phyloP scores from a whole-genome alignment of 345 rosid genomes.

The Eucalyptus coolabah region DNA sequence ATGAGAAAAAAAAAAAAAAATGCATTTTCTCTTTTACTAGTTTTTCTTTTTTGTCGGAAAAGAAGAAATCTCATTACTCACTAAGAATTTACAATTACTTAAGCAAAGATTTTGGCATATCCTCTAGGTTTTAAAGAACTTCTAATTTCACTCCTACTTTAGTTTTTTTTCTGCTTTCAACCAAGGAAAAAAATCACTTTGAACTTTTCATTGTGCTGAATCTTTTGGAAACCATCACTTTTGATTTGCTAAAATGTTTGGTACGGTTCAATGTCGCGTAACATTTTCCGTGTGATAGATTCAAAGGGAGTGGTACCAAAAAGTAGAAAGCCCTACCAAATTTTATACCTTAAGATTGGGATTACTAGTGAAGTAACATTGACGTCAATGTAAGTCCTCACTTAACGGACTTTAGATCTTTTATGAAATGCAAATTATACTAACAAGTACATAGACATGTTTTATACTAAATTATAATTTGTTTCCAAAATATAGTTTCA shows the following conservation, averaged over 20 bases:
- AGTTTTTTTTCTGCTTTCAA: neutral
- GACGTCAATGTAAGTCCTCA: neutral
- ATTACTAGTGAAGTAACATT: neutral
- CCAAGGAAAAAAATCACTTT: neutral
- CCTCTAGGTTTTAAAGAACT: neutral
- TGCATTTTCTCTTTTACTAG: neutral
- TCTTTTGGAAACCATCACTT: neutral
- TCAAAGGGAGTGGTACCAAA: neutral
- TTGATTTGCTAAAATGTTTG: neutral
- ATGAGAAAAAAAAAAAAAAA: neutral
- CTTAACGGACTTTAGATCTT: neutral
- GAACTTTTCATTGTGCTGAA: neutral
- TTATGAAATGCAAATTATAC: neutral
- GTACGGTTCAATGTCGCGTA: neutral
- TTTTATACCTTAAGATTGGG: neutral
- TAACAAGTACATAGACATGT: neutral
- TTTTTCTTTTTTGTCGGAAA: neutral
- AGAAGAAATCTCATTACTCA: too few relatives aligned
- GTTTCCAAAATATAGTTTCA: neutral
- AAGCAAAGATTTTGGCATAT: neutral
- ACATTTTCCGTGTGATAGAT: neutral
- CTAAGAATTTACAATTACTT: too few relatives aligned
- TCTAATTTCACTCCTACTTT: neutral
- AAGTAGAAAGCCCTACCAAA: neutral
- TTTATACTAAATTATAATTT: neutral